Percentiles rank a stretch among this genome's conserved stretches.
These are phyloP conservation scores for Penicillium polonicum DNA, from an alignment of 2,329 filamentous ascomycete genomes.

Conservation along the genomic window DNA sequence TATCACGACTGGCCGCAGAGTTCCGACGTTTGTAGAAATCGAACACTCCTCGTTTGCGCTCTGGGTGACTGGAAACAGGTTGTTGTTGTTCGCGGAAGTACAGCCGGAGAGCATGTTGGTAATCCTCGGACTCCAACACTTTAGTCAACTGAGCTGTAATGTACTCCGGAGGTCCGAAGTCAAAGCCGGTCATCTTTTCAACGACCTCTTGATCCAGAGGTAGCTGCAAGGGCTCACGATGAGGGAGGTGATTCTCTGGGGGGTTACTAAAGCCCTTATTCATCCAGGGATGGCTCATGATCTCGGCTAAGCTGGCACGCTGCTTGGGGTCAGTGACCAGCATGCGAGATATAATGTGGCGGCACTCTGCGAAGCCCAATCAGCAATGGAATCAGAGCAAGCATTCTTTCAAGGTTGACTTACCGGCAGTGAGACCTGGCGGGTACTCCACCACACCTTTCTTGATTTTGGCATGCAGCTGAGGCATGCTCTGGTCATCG, in stretches of 20 bases:
- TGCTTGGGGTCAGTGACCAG: slow-evolving; percentile 89
- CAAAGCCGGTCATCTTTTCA: slow-evolving; percentile 94
- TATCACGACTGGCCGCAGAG: slow-evolving; percentile 79
- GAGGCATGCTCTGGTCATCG: slow-evolving; percentile 98
- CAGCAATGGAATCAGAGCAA: slow-evolving; percentile 30
- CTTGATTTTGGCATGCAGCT: slow-evolving; percentile 97
- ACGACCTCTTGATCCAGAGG: slow-evolving; percentile 82
- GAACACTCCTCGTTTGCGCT: slow-evolving; percentile 87
- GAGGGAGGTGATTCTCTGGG: slow-evolving; percentile 84
- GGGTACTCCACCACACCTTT: slow-evolving; percentile 95
- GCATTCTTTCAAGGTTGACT: slow-evolving; percentile 33
- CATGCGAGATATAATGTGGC: slow-evolving; percentile 89
- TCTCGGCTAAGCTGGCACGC: slow-evolving; percentile 82
- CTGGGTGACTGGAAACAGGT: slow-evolving; percentile 58
- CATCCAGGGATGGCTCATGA: slow-evolving; percentile 96
- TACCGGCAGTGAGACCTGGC: slow-evolving; percentile 85
- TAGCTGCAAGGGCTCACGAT: slow-evolving; percentile 77
- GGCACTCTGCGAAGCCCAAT: slow-evolving; percentile 68
- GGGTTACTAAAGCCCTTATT: slow-evolving; percentile 82
- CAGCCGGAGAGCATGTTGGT: slow-evolving; percentile 76
- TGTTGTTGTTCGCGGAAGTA: slow-evolving; percentile 70
- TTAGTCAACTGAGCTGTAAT: slow-evolving; percentile 80
- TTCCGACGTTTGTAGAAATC: slow-evolving; percentile 96
- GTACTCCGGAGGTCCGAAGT: slow-evolving; percentile 83
- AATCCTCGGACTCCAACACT: slow-evolving; percentile 90